Conservation (phyloP, 306 rosid genomes). For the Cicer judaicum region DNA sequence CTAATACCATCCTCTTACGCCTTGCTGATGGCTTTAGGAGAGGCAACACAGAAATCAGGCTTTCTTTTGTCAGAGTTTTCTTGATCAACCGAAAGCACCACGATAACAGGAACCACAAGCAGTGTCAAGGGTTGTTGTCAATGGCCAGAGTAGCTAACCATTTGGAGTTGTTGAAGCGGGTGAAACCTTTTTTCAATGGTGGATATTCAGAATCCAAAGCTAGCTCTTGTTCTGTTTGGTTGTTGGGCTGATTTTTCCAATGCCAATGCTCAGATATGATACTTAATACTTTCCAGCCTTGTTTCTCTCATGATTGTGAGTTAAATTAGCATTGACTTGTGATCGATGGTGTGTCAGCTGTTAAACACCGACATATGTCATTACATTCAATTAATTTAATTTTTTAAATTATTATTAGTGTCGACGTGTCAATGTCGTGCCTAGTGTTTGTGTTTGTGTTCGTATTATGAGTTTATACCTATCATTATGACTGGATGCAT, state of each 20-base stretch:
- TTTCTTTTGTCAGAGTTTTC: slow-evolving; percentile 68
- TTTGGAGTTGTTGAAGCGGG: slow-evolving; percentile 67
- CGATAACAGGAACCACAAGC: slow-evolving; percentile 45
- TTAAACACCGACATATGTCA: too few relatives aligned
- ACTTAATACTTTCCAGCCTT: slow-evolving; percentile 67
- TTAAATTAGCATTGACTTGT: slow-evolving; percentile 40
- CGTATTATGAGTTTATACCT: too few relatives aligned
- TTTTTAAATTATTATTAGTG: too few relatives aligned
- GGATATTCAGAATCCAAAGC: slow-evolving; percentile 65
- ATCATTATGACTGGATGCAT: slow-evolving; percentile 19
- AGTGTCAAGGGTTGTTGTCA: slow-evolving; percentile 62
- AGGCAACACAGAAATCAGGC: slow-evolving; percentile 56
- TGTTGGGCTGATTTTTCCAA: slow-evolving; percentile 77
- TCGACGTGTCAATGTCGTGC: too few relatives aligned
- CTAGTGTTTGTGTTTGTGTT: too few relatives aligned
- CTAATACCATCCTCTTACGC: slow-evolving; percentile 74
- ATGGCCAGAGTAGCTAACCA: slow-evolving; percentile 58
- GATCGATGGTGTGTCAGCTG: too few relatives aligned
- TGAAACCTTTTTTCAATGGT: slow-evolving; percentile 58
- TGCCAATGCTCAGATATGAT: slow-evolving; percentile 45
- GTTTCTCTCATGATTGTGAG: slow-evolving; percentile 68
- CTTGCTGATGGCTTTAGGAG: slow-evolving; percentile 74
- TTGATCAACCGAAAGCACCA: slow-evolving; percentile 54
- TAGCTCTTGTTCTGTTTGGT: slow-evolving; percentile 67
- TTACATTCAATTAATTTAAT: too few relatives aligned